These are phyloP conservation scores for Geum urbanum DNA, from an alignment of 306 rosid species.

Conservation along the genomic window DNA sequence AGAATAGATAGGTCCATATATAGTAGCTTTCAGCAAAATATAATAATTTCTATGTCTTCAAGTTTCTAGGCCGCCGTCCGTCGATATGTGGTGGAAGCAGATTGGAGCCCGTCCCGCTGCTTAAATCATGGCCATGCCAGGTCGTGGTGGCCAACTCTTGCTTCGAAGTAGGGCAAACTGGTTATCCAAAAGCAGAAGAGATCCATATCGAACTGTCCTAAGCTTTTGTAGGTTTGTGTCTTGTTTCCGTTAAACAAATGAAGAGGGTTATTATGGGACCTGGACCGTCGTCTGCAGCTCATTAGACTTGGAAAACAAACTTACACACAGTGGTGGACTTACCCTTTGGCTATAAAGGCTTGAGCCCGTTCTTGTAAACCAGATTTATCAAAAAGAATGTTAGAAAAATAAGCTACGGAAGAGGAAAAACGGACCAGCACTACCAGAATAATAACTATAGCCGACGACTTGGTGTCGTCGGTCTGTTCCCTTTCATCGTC, in stretches of 20 bases:
- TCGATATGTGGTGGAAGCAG: slow-evolving; percentile 23
- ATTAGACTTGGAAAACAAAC: slow-evolving; percentile 2
- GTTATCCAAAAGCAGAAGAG: slow-evolving; percentile 18
- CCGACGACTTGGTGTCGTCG: too few species aligned
- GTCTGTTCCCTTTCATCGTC: too few species aligned
- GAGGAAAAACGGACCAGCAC: too few species aligned
- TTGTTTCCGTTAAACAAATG: slow-evolving; percentile 6
- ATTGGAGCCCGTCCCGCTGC: slow-evolving; percentile 27
- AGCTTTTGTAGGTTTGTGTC: not conserved
- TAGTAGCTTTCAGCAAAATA: not conserved
- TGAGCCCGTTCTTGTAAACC: too few species aligned
- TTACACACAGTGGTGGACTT: too few species aligned
- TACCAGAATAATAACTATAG: too few species aligned
- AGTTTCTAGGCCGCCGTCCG: slow-evolving; percentile 16
- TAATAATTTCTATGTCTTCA: not conserved
- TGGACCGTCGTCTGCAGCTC: slow-evolving; percentile 22
- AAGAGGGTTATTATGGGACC: not conserved
- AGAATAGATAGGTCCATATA: not conserved
- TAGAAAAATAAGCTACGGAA: too few species aligned
- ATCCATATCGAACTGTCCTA: not conserved
- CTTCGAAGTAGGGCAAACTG: slow-evolving; percentile 15
- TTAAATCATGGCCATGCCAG: slow-evolving; percentile 23
- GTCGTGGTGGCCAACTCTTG: slow-evolving; percentile 6
- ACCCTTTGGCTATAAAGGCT: too few species aligned
- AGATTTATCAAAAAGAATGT: too few species aligned